Evolutionary conservation across 2,329 filamentous ascomycete genomes (phyloP).

Genomic region (Pezicula neosporulosa): DNA sequence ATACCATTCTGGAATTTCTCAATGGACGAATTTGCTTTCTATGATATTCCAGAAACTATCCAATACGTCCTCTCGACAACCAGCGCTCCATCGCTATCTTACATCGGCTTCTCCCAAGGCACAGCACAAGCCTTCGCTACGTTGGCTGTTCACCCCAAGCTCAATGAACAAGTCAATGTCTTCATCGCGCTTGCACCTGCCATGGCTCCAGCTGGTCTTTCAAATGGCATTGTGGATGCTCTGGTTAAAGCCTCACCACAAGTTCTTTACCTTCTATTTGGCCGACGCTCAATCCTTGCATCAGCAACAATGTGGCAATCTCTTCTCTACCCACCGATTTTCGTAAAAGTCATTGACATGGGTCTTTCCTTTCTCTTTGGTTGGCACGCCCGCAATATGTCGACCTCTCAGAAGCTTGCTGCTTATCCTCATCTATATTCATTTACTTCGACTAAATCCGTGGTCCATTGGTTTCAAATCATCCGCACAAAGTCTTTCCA

Average conservation of each 20-base stretch:
- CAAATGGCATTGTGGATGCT: conserved; percentile 86
- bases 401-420: conserved; percentile 82
- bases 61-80: conserved; percentile 86
- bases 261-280: conserved; percentile 89
- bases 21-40: conserved; percentile 96
- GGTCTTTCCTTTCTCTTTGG: conserved; percentile 81
- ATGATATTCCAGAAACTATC: conserved; percentile 95
- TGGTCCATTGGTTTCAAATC: conserved; percentile 99
- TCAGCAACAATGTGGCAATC: conserved; percentile 98
- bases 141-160: conserved; percentile 82
- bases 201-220: conserved; percentile 90
- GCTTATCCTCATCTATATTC: conserved; percentile 96
- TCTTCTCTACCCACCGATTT: conserved; percentile 90
- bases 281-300: conserved; percentile 83
- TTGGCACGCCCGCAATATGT: conserved; percentile 85
- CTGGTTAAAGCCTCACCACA: conserved; percentile 92
- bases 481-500: conserved; percentile 95
- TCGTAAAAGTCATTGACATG: conserved; percentile 81
- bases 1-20: conserved; percentile 93
- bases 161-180: conserved; percentile 91
- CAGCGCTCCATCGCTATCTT: conserved; percentile 78
- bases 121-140: conserved; percentile 96
- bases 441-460: conserved; percentile 92
- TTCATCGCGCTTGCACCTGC: conserved; percentile 95
- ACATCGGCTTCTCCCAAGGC: conserved; percentile 96